Evolutionary conservation across 176 grass and related monocot genomes (phyloP), one percentile per base, ranked within the genome.

Genomic region (Oryza longistaminata): DNA sequence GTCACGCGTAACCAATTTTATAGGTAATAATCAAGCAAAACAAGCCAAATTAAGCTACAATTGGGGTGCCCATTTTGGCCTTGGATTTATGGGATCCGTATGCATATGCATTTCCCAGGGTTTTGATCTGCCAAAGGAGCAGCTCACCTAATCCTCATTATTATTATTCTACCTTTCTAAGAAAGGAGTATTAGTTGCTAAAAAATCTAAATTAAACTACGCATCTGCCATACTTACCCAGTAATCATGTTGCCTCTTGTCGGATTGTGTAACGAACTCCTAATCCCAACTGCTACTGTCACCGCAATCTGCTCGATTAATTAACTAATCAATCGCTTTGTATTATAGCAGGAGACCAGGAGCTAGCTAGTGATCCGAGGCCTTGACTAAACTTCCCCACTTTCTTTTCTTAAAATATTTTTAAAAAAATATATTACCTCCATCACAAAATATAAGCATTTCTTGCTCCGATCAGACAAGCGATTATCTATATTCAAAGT

Each of bases 61-160:
- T 27, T 62, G 35, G 70, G 70, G 70, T 29, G 39, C 21, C 25
- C 46, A 34, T 22, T 74, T 75, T 78, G 83, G 25, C 26, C 43
- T 74, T 11, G 74, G 79, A 79, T 76, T 76, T 11, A 53, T 35
- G 68, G 25, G 10, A 22, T 64, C 40, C 6, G 50, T 55, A 55
- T 55, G 50, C 16, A 55, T 16, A 55, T 16, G 49, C 49, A 52
- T 12, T 50, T 4, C 9, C 71, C 15, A 66, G 29, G 29, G 2
- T 31, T 1, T 44, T 25, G 2, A 42, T 17, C 11, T 9, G 82
- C 64, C 74, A 74, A 69, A 69, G 80, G 45, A 90, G 81, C 68
- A 80, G 90, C 62, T 82, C 77, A 92, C 87, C 92, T 72, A 92
- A 92, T 81, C 87, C 39, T 40, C 6, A 26, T 52, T 60, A 39